These are phyloP conservation scores for Ailanthus altissimus DNA, from an alignment of 345 rosid genomes.

Conservation along the genomic window DNA sequence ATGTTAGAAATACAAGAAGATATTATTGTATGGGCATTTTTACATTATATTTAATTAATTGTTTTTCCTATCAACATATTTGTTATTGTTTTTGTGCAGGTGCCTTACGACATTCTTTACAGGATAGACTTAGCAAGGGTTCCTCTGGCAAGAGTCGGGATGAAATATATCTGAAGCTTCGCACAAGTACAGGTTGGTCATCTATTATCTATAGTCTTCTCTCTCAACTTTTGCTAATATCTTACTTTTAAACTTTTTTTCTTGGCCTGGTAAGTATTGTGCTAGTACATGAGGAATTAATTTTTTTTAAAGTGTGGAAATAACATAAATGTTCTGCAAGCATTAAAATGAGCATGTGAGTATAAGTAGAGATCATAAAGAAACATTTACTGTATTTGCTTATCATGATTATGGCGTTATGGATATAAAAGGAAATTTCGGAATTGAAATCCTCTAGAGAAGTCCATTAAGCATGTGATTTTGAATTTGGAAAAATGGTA, in stretches of 20 bases:
- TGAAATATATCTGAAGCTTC: constrained; percentile 86
- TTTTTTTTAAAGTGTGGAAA: not conserved
- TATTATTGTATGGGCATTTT: not conserved
- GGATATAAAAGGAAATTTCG: not conserved
- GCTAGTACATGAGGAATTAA: not conserved
- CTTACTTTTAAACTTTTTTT: not conserved
- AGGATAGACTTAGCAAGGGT: constrained; percentile 90
- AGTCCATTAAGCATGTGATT: not conserved
- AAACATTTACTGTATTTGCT: not conserved
- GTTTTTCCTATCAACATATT: constrained; percentile 5
- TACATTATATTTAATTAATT: constrained; percentile 14
- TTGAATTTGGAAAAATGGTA: not conserved
- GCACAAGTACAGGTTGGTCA: constrained; percentile 83
- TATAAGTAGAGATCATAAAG: not conserved
- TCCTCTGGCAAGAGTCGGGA: constrained; percentile 70
- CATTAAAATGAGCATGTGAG: not conserved
- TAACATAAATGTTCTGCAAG: not conserved
- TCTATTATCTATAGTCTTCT: constrained; percentile 9
- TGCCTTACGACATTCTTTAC: constrained; percentile 90
- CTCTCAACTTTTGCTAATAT: not conserved
- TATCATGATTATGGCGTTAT: no score
- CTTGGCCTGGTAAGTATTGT: not conserved
- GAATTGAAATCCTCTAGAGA: not conserved
- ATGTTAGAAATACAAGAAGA: not conserved
- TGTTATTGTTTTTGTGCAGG: constrained; percentile 43